Evolutionary conservation across 805 yeast genomes (phyloP).

Genomic region (Barnettozyma botsteinii): DNA sequence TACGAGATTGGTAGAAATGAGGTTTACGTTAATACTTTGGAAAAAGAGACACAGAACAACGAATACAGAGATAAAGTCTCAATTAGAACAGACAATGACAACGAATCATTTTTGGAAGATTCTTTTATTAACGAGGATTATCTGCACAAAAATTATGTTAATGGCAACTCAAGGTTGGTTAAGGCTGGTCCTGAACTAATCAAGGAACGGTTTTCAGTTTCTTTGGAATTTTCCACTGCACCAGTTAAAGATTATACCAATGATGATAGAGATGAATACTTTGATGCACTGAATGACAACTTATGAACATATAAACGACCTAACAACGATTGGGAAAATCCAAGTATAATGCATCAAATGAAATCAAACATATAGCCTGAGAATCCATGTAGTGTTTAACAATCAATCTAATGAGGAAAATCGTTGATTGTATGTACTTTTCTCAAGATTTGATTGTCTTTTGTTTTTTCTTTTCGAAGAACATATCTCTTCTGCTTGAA

Average conservation of each 20-base stretch:
- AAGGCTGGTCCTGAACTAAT: neutral
- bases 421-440: no score
- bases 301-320: neutral
- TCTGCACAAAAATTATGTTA: neutral
- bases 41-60: conserved; percentile 10
- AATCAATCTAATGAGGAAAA: no score
- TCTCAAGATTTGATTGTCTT: conserved; percentile 11
- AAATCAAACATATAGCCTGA: no score
- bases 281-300: conserved; percentile 7
- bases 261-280: conserved; percentile 4
- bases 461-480: conserved; percentile 48
- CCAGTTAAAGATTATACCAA: no score
- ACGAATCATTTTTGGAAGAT: conserved; percentile 20
- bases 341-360: no score
- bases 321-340: no score
- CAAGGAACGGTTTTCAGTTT: neutral
- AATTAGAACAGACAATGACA: conserved; percentile 8
- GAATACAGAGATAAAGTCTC: conserved; percentile 1
- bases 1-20: conserved; percentile 43
- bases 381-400: no score
- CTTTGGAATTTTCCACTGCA: no score
- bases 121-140: conserved; percentile 21
- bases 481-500: conserved; percentile 60
- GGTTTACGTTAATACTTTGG: conserved; percentile 34
- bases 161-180: neutral